phyloP scores from a whole-genome alignment of 208 protist genomes.

The Leishmania gerbilli region DNA sequence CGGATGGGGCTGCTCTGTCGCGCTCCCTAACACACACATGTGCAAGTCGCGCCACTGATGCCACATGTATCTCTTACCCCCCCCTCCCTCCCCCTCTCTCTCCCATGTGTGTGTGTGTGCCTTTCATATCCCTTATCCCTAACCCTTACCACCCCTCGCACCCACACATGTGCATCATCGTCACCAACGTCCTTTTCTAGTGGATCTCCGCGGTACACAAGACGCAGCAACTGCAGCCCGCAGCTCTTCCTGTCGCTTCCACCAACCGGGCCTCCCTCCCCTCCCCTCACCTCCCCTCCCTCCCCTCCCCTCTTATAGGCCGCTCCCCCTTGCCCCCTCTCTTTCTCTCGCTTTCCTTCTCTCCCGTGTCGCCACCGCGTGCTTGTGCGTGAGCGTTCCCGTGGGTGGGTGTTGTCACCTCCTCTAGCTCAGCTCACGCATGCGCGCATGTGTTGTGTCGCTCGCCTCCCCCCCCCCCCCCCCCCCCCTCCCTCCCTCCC shows the following conservation, averaged over 20 bases:
- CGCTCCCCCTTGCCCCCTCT: background rate
- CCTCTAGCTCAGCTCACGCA: background rate
- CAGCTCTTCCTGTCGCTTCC: background rate
- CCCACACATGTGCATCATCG: background rate
- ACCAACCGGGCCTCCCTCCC: background rate
- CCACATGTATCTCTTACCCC: background rate
- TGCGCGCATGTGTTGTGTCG: background rate
- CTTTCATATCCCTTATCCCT: background rate
- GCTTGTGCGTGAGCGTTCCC: background rate
- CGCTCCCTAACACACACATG: background rate
- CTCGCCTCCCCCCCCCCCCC: background rate
- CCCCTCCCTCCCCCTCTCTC: background rate
- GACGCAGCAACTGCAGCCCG: background rate
- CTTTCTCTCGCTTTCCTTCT: background rate
- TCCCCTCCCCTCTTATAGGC: no score
- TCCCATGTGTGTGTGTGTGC: background rate
- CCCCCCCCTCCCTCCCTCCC: no score
- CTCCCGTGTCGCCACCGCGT: background rate
- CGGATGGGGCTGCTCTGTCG: background rate
- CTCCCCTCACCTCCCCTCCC: no score
- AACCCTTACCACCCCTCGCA: background rate
- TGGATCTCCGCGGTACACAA: background rate
- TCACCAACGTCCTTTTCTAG: background rate
- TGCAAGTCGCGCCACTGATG: background rate
- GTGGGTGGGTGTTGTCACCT: no score